Evolutionary conservation across 331 rosid genomes (phyloP), one percentile per base, ranked within the genome.

Genomic region (Spiraea crenata): DNA sequence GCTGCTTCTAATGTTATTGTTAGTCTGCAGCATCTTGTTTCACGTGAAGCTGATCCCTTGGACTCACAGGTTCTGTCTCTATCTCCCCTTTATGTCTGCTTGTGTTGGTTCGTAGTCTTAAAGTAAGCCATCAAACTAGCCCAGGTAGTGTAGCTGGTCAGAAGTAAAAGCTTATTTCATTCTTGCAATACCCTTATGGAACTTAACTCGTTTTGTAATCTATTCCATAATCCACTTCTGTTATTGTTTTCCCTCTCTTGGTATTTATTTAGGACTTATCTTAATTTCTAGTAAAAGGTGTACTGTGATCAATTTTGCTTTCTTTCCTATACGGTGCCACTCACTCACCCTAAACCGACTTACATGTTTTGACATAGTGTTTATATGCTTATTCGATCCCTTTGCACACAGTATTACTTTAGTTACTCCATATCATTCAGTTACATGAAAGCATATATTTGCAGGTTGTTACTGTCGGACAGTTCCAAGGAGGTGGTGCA

Each of bases 11-110:
- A 75, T 69, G 89, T 88, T 25, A 79, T 91, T 71, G 81, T 88
- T 71, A 86, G 91, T 65, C 79, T 91, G 82, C 97, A 91, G 54
- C 96, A 91, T 73, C 85, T 91, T 77, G 83, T 91, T 80, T 88
- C 97, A 19, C 91, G 92, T 0, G 97, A 91, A 86, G 84, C 85
- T 38, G 84, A 91, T 77, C 96, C 97, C 63, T 80, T 88, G 65
- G 97, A 88, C 73, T 88, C 95, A 31, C 92, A 86, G 92, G 97
- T 85, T 57, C 69, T 58, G 38, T 45, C 58, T 65, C 50, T 25
- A 16, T 6, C 19, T 16, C 45, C 9, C 51, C 34, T 12, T 57
- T 12, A 40, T 9, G 13, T 55, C 20, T 34, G 15, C 47, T 61
- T 39, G 35, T n/a, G 17, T 48, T 7, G 14, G 14, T 48, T 48